A percentile compares a stretch with the other conserved stretches of the same genome.
These are phyloP conservation scores for Leccinum arenicola DNA, from an alignment of 768 basidiomycete species.

Conservation along the genomic window DNA sequence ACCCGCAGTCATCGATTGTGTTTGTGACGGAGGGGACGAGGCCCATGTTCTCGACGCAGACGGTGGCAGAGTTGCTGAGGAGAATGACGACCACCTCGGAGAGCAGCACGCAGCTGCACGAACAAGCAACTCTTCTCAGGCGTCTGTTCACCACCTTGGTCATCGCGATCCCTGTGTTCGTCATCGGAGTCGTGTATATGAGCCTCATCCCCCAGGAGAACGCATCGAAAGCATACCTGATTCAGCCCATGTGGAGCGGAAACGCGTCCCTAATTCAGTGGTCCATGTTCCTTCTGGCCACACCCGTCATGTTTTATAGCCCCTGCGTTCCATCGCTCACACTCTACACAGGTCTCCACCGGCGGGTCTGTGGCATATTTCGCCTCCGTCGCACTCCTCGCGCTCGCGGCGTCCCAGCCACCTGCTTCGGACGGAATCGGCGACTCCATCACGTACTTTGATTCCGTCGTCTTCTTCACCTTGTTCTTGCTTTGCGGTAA, in stretches of 20 bases:
- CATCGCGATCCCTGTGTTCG: constrained; percentile 73
- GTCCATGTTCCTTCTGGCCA: constrained; percentile 64
- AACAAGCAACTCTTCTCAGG: constrained; percentile 49
- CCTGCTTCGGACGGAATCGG: constrained; percentile 37
- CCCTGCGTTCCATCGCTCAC: neutral
- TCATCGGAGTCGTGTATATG: constrained; percentile 79
- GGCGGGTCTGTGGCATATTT: constrained; percentile 79
- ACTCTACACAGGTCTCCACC: constrained; percentile 41
- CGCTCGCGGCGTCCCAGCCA: constrained; percentile 47
- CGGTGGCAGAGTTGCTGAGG: constrained; percentile 56
- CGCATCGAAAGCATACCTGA: constrained; percentile 47
- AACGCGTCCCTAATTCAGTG: constrained; percentile 56
- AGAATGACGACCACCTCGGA: constrained; percentile 55
- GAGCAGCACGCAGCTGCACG: constrained; percentile 52
- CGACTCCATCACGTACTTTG: constrained; percentile 73
- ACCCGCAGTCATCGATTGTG: constrained; percentile 48
- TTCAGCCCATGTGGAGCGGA: constrained; percentile 61
- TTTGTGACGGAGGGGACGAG: constrained; percentile 36
- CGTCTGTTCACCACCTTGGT: constrained; percentile 58
- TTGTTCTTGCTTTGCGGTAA: constrained; percentile 74
- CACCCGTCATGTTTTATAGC: constrained; percentile 68
- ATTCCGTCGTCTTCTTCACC: constrained; percentile 76
- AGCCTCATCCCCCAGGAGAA: constrained; percentile 52
- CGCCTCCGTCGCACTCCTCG: constrained; percentile 68
- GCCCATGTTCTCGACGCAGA: constrained; percentile 38